These are phyloP conservation scores for Carex arenaria DNA, from an alignment of 202 grass and related monocot species.

Conservation along the genomic window DNA sequence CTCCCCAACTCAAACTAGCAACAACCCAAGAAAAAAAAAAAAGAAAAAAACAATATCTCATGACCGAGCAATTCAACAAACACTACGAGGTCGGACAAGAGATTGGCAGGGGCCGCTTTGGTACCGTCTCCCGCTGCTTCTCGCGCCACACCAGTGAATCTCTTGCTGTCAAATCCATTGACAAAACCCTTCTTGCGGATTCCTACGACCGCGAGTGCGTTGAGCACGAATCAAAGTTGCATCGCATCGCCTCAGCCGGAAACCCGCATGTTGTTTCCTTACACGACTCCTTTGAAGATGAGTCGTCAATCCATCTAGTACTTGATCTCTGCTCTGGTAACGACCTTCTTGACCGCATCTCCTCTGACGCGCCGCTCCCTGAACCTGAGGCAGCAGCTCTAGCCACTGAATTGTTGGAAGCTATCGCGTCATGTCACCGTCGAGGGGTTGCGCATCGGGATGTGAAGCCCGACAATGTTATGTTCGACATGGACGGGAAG, in stretches of 20 bases:
- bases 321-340: conserved; percentile 48
- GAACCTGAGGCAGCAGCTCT: conserved; percentile 62
- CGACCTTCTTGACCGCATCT: conserved; percentile 48
- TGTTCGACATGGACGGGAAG: conserved; percentile 45
- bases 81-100: conserved; percentile 65
- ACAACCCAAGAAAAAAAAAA: neutral
- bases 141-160: conserved; percentile 32
- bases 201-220: conserved; percentile 54
- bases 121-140: conserved; percentile 58
- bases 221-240: conserved; percentile 61
- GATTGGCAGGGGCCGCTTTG: conserved; percentile 71
- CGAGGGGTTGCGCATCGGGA: conserved; percentile 74
- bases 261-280: conserved; percentile 50
- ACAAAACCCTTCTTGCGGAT: conserved; percentile 56
- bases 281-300: conserved; percentile 62
- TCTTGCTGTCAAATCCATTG: conserved; percentile 53
- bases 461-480: conserved; percentile 76
- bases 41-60: neutral
- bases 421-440: conserved; percentile 44
- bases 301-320: conserved; percentile 44
- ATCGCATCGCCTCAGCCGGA: conserved; percentile 37
- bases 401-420: conserved; percentile 25
- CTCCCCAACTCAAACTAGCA: neutral
- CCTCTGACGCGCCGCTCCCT: conserved; percentile 26
- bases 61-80: conserved; percentile 37